Evolutionary conservation across 1,284 basidiomycete species (phyloP).

Genomic region (Malassezia furfur): DNA sequence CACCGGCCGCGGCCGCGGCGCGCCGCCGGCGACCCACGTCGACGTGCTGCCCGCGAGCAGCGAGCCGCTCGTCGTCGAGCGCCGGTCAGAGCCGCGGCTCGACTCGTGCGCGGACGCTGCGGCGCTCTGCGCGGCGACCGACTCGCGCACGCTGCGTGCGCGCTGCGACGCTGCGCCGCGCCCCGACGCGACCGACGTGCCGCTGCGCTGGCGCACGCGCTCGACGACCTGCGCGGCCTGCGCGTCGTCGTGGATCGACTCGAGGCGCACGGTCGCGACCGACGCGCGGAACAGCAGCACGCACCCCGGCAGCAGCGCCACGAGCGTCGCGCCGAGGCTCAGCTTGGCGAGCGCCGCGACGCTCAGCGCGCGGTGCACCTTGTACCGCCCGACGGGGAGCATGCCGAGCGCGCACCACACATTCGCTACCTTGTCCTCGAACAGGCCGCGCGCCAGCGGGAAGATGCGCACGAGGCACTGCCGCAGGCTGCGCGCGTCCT

Average conservation of each 20-base stretch:
- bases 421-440: slow-evolving; percentile 93
- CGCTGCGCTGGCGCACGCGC: slow-evolving; percentile 4
- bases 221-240: slow-evolving; percentile 15
- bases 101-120: slow-evolving; percentile 13
- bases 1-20: neutral
- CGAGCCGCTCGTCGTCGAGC: slow-evolving; percentile 23
- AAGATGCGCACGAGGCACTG: slow-evolving; percentile 73
- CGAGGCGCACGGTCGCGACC: slow-evolving; percentile 34
- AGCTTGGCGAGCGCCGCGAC: slow-evolving; percentile 42
- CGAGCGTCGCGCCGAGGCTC: slow-evolving; percentile 46
- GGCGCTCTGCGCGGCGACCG: neutral
- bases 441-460: slow-evolving; percentile 76
- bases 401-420: slow-evolving; percentile 59
- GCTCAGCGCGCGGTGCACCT: slow-evolving; percentile 28
- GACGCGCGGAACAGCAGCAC: slow-evolving; percentile 33
- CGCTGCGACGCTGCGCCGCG: slow-evolving; percentile 10
- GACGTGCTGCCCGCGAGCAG: slow-evolving; percentile 27
- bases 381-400: slow-evolving; percentile 33
- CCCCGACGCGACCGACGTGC: slow-evolving; percentile 11
- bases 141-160: slow-evolving; percentile 7
- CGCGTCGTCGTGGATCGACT: slow-evolving; percentile 26
- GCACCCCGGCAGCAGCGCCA: slow-evolving; percentile 43
- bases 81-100: slow-evolving; percentile 23
- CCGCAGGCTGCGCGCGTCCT: slow-evolving; percentile 53
- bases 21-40: slow-evolving; percentile 10